Conservation (phyloP, 2,329 filamentous ascomycete genomes). For the Colletotrichum abscissum region DNA sequence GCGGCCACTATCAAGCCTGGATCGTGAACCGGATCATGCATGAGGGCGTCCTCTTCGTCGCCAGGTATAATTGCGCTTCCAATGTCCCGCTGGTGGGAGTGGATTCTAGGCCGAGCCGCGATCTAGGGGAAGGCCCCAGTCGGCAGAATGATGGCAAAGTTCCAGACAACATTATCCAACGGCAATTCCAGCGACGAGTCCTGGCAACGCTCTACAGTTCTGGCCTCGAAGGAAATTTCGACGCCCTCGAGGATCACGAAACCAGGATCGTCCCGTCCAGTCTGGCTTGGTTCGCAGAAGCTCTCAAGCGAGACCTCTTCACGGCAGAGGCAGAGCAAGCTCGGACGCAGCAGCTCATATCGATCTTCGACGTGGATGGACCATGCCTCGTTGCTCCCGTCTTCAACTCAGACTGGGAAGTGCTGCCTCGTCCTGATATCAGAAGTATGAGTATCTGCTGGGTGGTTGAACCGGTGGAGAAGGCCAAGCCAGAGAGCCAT, state of each 20-base stretch:
- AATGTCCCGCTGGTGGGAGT: background rate
- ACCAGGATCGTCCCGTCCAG: background rate
- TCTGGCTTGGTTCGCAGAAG: background rate
- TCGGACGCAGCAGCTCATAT: background rate
- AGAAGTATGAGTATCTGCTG: background rate
- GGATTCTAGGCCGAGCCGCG: background rate
- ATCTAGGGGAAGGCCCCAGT: background rate
- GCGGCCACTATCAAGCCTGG: background rate
- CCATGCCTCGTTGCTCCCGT: background rate
- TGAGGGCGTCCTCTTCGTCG: background rate
- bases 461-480: background rate
- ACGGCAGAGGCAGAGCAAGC: background rate
- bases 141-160: background rate
- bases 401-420: background rate
- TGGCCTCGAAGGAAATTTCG: background rate
- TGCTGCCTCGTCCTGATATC: background rate
- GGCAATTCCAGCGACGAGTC: background rate
- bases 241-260: background rate
- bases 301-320: background rate
- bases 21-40: background rate
- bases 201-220: background rate
- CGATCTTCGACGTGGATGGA: background rate
- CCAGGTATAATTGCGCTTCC: background rate
- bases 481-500: too few relatives aligned
- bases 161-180: background rate